These are phyloP conservation scores for Tricholomella constricta DNA, from an alignment of 768 basidiomycete species.

Conservation along the genomic window DNA sequence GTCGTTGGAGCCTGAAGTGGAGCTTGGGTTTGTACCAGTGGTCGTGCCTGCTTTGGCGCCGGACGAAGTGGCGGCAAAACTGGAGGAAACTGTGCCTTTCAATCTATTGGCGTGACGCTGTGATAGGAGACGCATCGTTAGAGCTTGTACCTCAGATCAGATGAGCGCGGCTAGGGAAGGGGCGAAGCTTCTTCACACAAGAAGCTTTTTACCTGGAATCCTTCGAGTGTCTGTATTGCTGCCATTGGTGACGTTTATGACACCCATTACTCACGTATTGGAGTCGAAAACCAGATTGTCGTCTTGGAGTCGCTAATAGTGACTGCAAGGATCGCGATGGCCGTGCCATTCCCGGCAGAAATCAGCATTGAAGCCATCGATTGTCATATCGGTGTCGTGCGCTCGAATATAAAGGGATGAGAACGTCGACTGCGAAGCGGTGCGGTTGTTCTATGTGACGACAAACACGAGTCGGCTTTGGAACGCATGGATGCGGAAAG, in stretches of 20 bases:
- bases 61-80: conserved; percentile 1
- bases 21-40: conserved; percentile 9
- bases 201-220: conserved; percentile 41
- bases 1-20: conserved; percentile 8
- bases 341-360: conserved; percentile 49
- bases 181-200: not conserved
- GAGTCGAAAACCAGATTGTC: conserved; percentile 65
- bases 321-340: conserved; percentile 46
- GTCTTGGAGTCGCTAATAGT: conserved; percentile 43
- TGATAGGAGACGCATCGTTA: too few relatives aligned
- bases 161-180: too few relatives aligned
- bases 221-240: conserved; percentile 43
- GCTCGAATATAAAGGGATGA: conserved; percentile 53
- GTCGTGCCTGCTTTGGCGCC: conserved; percentile 4
- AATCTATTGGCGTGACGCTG: conserved; percentile 60
- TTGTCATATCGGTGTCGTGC: conserved; percentile 44
- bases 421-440: conserved; percentile 60
- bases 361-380: conserved; percentile 62
- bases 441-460: conserved; percentile 57
- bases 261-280: conserved; percentile 63
- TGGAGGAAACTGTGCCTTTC: conserved; percentile 46
- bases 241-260: conserved; percentile 55
- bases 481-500: not conserved
- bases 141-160: too few relatives aligned
- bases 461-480: not conserved